These are phyloP conservation scores for Salix purpurea DNA, from an alignment of 345 rosid species.

Conservation along the genomic window DNA sequence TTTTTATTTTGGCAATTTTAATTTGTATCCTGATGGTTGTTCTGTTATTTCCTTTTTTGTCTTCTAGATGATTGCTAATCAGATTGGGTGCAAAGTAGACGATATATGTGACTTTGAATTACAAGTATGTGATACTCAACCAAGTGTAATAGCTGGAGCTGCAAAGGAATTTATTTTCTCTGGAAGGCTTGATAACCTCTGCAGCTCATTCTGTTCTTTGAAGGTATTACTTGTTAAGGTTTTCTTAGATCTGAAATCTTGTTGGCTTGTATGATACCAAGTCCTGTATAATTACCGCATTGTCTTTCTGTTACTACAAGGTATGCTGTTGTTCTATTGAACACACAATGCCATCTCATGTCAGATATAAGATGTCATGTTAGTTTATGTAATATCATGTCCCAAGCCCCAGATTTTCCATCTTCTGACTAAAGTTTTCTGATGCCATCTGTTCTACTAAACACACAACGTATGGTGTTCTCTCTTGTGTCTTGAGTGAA, in stretches of 20 bases:
- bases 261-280: background rate
- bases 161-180: conserved; percentile 84
- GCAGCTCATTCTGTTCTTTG: conserved; percentile 93
- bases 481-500: background rate
- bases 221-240: conserved; percentile 41
- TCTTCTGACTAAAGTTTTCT: background rate
- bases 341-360: background rate
- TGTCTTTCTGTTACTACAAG: background rate
- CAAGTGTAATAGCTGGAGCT: conserved; percentile 78
- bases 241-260: background rate
- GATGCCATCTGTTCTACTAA: background rate
- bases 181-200: conserved; percentile 96
- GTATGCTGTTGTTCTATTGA: background rate
- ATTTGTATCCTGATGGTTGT: background rate
- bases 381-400: background rate
- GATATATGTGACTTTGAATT: conserved; percentile 90
- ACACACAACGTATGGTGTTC: background rate
- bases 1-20: background rate
- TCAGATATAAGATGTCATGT: background rate
- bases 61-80: conserved; percentile 56
- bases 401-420: background rate
- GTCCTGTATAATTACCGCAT: background rate
- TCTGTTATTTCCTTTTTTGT: conserved; percentile 8
- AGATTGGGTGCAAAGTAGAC: conserved; percentile 57
- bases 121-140: conserved; percentile 97